Evolutionary conservation across 805 yeast species (phyloP).

Genomic region (Suhomyces sp.): DNA sequence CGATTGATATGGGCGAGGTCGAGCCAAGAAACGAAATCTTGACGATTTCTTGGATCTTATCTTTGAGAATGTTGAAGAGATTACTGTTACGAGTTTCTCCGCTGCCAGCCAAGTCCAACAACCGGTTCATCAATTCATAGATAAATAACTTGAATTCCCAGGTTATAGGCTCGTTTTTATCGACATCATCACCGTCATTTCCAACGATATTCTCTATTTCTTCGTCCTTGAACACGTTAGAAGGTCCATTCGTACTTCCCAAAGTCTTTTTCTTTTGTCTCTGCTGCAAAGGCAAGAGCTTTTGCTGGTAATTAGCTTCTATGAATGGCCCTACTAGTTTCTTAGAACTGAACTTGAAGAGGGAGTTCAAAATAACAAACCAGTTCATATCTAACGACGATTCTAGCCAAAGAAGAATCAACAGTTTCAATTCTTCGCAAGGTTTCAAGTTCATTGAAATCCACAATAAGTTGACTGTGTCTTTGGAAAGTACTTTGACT

Average conservation of each 20-base stretch:
- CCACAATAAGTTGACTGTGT: conserved; percentile 59
- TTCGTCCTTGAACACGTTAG: conserved; percentile 37
- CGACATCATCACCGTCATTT: conserved; percentile 29
- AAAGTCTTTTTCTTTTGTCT: conserved; percentile 36
- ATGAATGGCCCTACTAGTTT: conserved; percentile 41
- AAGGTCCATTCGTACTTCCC: neutral
- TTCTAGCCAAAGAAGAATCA: conserved; percentile 61
- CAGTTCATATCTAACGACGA: conserved; percentile 48
- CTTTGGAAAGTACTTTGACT: conserved; percentile 41
- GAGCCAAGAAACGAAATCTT: conserved; percentile 79
- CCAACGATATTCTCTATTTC: conserved; percentile 42
- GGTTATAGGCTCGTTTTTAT: conserved; percentile 52
- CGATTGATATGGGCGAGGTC: conserved; percentile 59
- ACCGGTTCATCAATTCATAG: conserved; percentile 43
- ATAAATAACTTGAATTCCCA: conserved; percentile 56
- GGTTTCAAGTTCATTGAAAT: conserved; percentile 48
- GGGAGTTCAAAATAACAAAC: conserved; percentile 53
- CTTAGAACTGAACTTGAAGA: conserved; percentile 45
- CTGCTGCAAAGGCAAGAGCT: conserved; percentile 40
- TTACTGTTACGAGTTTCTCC: conserved; percentile 31
- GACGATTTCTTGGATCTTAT: conserved; percentile 60
- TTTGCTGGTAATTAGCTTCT: conserved; percentile 37
- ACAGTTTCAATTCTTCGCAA: conserved; percentile 40
- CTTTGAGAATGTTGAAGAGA: conserved; percentile 40
- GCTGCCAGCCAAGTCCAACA: conserved; percentile 37